phyloP scores from a whole-genome alignment of 2,329 filamentous ascomycete genomes.

The Fusarium buharicum region DNA sequence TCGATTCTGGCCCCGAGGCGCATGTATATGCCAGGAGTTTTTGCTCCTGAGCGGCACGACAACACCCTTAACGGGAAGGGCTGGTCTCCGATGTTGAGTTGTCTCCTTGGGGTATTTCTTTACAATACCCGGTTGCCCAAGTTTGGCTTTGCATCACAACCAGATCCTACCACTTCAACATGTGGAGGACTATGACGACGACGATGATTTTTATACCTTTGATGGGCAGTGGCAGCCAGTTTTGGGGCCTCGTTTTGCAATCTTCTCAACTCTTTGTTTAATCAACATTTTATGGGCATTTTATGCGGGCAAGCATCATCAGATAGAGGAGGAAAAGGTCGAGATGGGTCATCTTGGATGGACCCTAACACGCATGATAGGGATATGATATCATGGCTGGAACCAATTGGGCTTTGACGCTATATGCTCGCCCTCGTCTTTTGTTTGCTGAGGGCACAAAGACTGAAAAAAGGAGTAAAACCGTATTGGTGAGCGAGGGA shows the following conservation, averaged over 20 bases:
- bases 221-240: conserved; percentile 30
- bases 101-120: conserved; percentile 42
- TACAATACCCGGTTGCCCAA: conserved; percentile 44
- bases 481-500: conserved; percentile 34
- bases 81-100: conserved; percentile 44
- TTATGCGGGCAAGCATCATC: conserved; percentile 34
- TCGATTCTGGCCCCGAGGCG: conserved; percentile 37
- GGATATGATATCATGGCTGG: conserved; percentile 40
- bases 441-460: conserved; percentile 36
- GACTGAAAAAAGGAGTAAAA: conserved; percentile 44
- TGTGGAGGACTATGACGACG: conserved; percentile 39
- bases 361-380: conserved; percentile 16
- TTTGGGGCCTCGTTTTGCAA: conserved; percentile 36
- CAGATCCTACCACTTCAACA: conserved; percentile 45
- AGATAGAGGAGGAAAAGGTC: conserved; percentile 39
- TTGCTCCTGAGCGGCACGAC: conserved; percentile 41
- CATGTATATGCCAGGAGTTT: conserved; percentile 33
- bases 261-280: conserved; percentile 46
- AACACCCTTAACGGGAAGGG: conserved; percentile 43
- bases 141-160: conserved; percentile 41
- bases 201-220: conserved; percentile 32
- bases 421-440: conserved; percentile 32
- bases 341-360: conserved; percentile 29
- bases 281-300: conserved; percentile 38
- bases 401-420: conserved; percentile 31